Evolutionary conservation across 139 green algal genomes (phyloP), one percentile per base, ranked within the genome.

Genomic region (Medakamo hakoo): DNA sequence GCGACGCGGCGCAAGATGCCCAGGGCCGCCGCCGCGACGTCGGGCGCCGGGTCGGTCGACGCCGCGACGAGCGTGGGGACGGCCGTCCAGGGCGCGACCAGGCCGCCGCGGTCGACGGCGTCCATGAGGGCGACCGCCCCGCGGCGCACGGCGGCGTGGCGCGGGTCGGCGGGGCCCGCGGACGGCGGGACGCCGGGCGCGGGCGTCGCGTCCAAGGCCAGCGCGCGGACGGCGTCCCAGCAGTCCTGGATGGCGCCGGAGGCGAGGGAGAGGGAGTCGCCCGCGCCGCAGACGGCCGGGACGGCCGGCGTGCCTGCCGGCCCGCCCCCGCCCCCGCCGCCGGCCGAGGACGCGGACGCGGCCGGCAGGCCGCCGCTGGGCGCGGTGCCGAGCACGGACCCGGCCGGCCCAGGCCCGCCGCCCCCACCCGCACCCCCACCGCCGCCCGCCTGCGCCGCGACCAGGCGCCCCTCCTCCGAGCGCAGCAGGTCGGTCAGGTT

Each of bases 401-500:
- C n/a, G n/a, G n/a, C n/a, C n/a, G n/a, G n/a, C n/a, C n/a, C n/a
- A n/a, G n/a, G n/a, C n/a, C n/a, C n/a, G n/a, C n/a, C n/a, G n/a
- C n/a, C n/a, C n/a, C n/a, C n/a, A n/a, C n/a, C n/a, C n/a, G 2
- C 71, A 22, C 23, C 23, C 0, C 5, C 63, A 25, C 49, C 62
- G n/a, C 28, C 65, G 5, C 56, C 73, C 20, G 49, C 27, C 68
- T 91, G 84, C 19, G 73, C 71, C 1, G n/a, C 31, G 19, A 79
- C 9, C 64, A 91, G 49, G 2, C 29, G 55, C 21, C 76, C 69
- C 73, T 87, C 81, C 32, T 92, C 84, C n/a, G 67, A 68, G 29
- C 80, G 64, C 62, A 92, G 74, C 65, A 92, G 70, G 55, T 92
- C 82, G 3, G 75, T 72, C 4, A 92, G 71, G 68, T 83, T 84